phyloP scores from a whole-genome alignment of 768 basidiomycete genomes.

The Agrocybe chaxingu region DNA sequence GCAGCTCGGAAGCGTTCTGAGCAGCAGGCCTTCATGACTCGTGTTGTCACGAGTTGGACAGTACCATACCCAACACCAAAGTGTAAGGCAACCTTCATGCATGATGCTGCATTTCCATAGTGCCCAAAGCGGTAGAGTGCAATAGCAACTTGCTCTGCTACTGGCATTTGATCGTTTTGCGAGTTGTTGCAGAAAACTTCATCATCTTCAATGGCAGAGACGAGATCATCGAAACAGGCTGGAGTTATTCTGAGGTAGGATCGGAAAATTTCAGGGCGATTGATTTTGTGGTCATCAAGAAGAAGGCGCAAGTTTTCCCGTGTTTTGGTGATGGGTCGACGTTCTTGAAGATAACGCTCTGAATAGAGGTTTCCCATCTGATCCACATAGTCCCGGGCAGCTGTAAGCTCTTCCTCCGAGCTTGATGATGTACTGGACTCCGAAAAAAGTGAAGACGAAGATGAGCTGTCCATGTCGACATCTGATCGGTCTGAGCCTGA shows the following conservation, averaged over 20 bases:
- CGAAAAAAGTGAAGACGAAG: too few species aligned
- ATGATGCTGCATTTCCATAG: conserved; percentile 32
- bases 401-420: too few species aligned
- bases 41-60: conserved; percentile 19
- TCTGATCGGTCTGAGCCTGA: too few species aligned
- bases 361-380: neutral
- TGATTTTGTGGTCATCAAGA: neutral
- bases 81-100: conserved; percentile 28
- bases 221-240: conserved; percentile 3
- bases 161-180: conserved; percentile 8
- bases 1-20: conserved; percentile 18
- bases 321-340: conserved; percentile 1
- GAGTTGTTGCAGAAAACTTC: conserved; percentile 7
- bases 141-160: conserved; percentile 30
- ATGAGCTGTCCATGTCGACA: too few species aligned
- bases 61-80: conserved; percentile 33
- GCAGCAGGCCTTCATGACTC: conserved; percentile 25
- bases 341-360: neutral
- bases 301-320: neutral
- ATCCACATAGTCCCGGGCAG: too few species aligned
- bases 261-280: conserved; percentile 2
- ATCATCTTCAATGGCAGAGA: neutral
- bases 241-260: conserved; percentile 3
- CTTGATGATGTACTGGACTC: too few species aligned
- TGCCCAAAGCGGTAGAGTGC: conserved; percentile 36